Percentiles rank a stretch among this genome's conserved stretches.
Evolutionary conservation across 495 filamentous ascomycete species (phyloP).

Genomic region (Aeminium ludgeri): DNA sequence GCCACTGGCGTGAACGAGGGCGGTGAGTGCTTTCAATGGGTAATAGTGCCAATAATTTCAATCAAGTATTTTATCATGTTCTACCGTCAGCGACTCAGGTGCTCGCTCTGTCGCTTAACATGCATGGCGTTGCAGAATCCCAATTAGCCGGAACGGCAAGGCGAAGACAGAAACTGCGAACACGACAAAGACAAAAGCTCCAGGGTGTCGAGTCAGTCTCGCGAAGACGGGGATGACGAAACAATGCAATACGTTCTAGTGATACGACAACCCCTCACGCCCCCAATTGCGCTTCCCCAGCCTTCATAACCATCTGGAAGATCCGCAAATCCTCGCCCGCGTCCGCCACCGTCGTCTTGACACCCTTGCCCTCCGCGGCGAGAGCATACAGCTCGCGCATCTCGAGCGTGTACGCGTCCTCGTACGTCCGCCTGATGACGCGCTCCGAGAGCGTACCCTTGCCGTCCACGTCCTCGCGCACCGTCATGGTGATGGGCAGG

Average conservation of each 20-base stretch:
- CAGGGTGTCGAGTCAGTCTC: background rate
- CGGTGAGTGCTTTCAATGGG: no score
- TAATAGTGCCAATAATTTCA: no score
- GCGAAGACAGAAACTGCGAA: no score
- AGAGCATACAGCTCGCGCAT: constrained; percentile 33
- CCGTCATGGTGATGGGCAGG: constrained; percentile 31
- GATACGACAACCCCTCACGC: background rate
- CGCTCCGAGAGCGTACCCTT: constrained; percentile 20
- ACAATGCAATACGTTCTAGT: no score
- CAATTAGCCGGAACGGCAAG: no score
- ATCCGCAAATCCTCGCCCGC: constrained; percentile 33
- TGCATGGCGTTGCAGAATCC: no score
- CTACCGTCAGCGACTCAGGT: no score
- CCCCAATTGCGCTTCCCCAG: background rate
- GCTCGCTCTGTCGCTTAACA: no score
- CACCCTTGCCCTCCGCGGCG: constrained; percentile 24
- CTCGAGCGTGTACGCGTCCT: constrained; percentile 37
- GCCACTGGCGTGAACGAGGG: no score
- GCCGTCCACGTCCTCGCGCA: constrained; percentile 30
- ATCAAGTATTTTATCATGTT: no score
- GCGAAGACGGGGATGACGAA: no score
- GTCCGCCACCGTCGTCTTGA: constrained; percentile 36
- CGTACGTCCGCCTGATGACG: constrained; percentile 29
- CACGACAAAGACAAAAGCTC: background rate
- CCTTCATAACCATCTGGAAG: constrained; percentile 24